Evolutionary conservation across 768 basidiomycete species (phyloP).

Genomic region (Clitopilus hobsonii): DNA sequence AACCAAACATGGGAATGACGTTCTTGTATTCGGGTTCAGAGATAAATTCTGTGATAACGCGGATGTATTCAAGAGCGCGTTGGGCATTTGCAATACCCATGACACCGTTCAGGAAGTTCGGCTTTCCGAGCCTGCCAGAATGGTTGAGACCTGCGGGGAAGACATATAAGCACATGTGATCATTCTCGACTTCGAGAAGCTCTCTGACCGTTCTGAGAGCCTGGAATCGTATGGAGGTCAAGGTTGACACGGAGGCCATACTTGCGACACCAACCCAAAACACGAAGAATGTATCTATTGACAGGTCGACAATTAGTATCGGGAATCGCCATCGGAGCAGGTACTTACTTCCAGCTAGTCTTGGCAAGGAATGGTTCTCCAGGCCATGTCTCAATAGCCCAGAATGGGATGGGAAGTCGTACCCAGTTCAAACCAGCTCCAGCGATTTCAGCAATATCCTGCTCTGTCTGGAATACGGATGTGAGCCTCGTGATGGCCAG

Average conservation of each 20-base stretch:
- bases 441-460: slow-evolving; percentile 88
- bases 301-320: neutral
- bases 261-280: slow-evolving; percentile 77
- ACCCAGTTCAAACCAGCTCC: slow-evolving; percentile 88
- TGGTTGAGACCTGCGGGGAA: slow-evolving; percentile 44
- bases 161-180: neutral
- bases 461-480: slow-evolving; percentile 58
- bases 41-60: slow-evolving; percentile 79
- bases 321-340: neutral
- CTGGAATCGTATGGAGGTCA: slow-evolving; percentile 76
- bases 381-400: slow-evolving; percentile 71
- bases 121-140: slow-evolving; percentile 52
- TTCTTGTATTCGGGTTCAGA: slow-evolving; percentile 70
- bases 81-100: slow-evolving; percentile 90
- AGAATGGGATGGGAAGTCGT: slow-evolving; percentile 78
- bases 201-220: slow-evolving; percentile 71
- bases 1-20: slow-evolving; percentile 60
- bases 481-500: neutral
- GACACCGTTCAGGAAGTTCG: slow-evolving; percentile 67
- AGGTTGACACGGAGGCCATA: slow-evolving; percentile 80
- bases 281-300: slow-evolving; percentile 66
- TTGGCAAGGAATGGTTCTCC: slow-evolving; percentile 76
- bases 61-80: slow-evolving; percentile 71
- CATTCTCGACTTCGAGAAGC: neutral
- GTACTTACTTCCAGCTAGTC: slow-evolving; percentile 67